These are phyloP conservation scores for Didymella pinodella DNA, from an alignment of 2,329 filamentous ascomycete species.

Conservation along the genomic window DNA sequence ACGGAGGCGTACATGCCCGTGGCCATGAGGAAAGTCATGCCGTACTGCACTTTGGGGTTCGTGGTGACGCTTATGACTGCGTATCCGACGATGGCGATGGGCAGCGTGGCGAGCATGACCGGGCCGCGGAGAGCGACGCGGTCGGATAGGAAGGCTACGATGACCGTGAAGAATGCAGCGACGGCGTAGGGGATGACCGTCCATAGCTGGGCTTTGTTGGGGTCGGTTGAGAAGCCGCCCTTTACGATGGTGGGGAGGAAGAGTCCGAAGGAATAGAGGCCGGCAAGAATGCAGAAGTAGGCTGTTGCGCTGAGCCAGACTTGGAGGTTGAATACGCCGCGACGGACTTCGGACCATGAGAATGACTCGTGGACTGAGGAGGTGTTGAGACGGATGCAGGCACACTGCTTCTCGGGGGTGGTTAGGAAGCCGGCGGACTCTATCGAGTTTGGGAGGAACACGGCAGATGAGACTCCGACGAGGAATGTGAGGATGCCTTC, in stretches of 20 bases:
- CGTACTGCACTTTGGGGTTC: conserved; percentile 64
- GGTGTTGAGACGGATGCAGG: conserved; percentile 55
- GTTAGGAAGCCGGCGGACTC: conserved; percentile 64
- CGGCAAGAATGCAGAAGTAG: conserved; percentile 66
- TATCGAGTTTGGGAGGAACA: conserved; percentile 65
- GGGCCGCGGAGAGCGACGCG: conserved; percentile 66
- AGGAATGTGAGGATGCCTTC: conserved; percentile 65
- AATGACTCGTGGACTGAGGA: conserved; percentile 57
- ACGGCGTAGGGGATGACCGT: conserved; percentile 71
- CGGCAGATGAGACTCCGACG: conserved; percentile 61
- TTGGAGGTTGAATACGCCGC: conserved; percentile 67
- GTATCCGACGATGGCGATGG: conserved; percentile 71
- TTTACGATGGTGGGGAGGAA: conserved; percentile 73
- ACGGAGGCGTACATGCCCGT: conserved; percentile 70
- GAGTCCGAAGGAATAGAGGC: conserved; percentile 69
- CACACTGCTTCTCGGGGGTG: conserved; percentile 60
- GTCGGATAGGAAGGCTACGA: conserved; percentile 67
- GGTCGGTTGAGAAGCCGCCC: conserved; percentile 61
- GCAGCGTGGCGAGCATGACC: conserved; percentile 69
- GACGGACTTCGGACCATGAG: conserved; percentile 67
- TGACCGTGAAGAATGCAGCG: conserved; percentile 61
- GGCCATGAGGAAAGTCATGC: conserved; percentile 73
- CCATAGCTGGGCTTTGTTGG: conserved; percentile 68
- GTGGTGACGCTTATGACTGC: conserved; percentile 67
- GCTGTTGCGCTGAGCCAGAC: conserved; percentile 70